Base-by-base conservation (phyloP, 345 rosid species). In the Salix dunnii region DNA sequence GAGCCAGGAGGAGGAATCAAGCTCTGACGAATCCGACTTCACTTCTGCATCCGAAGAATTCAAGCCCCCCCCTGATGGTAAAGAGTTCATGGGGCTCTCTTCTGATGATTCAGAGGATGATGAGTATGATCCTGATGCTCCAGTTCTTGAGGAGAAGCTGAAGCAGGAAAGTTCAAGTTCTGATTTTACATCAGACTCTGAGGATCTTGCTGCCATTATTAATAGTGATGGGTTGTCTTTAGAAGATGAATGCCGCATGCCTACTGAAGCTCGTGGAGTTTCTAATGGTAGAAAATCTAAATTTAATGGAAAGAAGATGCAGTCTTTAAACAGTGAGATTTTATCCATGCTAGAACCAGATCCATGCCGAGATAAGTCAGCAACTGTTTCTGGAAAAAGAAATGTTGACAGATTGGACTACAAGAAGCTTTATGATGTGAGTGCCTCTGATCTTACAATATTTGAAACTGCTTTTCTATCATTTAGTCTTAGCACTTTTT, bases 51-150 rank as follows among this genome's bases (percentile, higher is more conserved):
- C 95, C 71, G 91, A 88, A 28, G 89, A 87, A 68, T 76, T 76
- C 74, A 84, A 78, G 83, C 84, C 76, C 60, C 70, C 87, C 16
- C 78, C 81, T 51, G 83, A 80, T 74, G 77, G 77, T 17, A 80
- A 86, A 49, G 85, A 79, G 28, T 80, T 76, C 48, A 42, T 80
- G 77, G 87, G 85, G 77, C 90, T 88, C 85, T 88, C 96, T 67
- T 91, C 97, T 72, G 99, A 96, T 77, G 98, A 92, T 84, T 92
- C 99, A 3, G 98, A 89, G 80, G 99, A 96, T 85, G 94, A 89
- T 71, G 90, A 91, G 73, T 91, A 49, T 85, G 83, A 92, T 79
- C 97, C 97, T 78, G 84, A 84, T 84, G 90, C 86, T 65, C 88
- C 78, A 72, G 82, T 72, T 78, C 76, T 14, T 60, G 89, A 89